A percentile compares a stretch with the other conserved stretches of the same genome.
Evolutionary conservation across 2,329 filamentous ascomycete species (phyloP).

Genomic region (Boeremia exigua): DNA sequence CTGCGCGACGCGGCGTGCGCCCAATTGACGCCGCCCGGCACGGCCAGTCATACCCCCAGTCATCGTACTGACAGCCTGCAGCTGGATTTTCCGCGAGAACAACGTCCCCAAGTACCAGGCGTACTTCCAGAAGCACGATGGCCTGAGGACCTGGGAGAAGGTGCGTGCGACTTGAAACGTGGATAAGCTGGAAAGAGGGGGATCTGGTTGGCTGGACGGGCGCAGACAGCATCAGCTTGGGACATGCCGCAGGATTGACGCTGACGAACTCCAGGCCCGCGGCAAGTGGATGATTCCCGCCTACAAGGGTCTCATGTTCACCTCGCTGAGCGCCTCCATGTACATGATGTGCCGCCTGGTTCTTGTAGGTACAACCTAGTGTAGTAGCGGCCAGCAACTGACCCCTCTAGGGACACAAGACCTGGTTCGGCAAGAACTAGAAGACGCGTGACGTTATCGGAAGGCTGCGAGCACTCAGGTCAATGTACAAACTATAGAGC

Average conservation of each 20-base stretch:
- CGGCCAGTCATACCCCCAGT: constrained; percentile 15
- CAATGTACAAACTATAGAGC: constrained; percentile 43
- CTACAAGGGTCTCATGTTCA: constrained; percentile 71
- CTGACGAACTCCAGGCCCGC: constrained; percentile 57
- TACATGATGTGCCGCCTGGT: constrained; percentile 78
- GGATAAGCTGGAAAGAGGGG: constrained; percentile 19
- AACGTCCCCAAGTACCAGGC: constrained; percentile 77
- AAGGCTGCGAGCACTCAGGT: constrained; percentile 13
- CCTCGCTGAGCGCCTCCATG: constrained; percentile 67
- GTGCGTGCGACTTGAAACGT: constrained; percentile 58
- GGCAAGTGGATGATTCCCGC: constrained; percentile 70
- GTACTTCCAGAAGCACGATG: constrained; percentile 76
- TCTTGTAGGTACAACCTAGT: constrained; percentile 48
- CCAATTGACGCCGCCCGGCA: constrained; percentile 10
- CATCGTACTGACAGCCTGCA: constrained; percentile 39
- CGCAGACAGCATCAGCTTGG: background rate
- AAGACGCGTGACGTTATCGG: constrained; percentile 21
- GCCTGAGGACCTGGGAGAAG: constrained; percentile 77
- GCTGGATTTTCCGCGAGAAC: constrained; percentile 73
- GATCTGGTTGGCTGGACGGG: constrained; percentile 6
- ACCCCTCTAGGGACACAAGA: constrained; percentile 70
- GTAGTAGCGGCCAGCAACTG: background rate
- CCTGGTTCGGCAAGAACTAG: constrained; percentile 63
- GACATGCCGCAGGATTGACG: background rate
- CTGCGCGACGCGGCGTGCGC: constrained; percentile 6